A percentile compares a stretch with the other conserved stretches of the same genome.
phyloP scores from a whole-genome alignment of 768 basidiomycete species.

The Podaxis mareebaensis region DNA sequence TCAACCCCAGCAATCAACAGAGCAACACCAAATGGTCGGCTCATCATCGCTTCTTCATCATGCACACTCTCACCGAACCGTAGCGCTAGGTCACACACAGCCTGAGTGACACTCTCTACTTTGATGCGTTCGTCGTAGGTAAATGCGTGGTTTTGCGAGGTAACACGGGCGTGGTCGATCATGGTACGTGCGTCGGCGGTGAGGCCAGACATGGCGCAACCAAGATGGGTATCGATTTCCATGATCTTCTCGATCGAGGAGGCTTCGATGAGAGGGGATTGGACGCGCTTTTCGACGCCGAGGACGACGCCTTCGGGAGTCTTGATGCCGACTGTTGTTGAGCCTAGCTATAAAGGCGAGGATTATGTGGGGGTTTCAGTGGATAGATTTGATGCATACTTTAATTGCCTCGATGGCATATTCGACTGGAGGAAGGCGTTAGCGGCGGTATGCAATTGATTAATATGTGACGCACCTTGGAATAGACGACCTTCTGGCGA shows the following conservation, averaged over 20 bases:
- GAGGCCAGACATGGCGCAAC: conserved; percentile 96
- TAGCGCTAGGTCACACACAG: conserved; percentile 95
- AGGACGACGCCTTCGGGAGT: conserved; percentile 91
- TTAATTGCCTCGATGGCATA: conserved; percentile 99
- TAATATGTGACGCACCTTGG: conserved; percentile 66
- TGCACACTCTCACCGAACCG: conserved; percentile 99
- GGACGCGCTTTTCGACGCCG: conserved; percentile 97
- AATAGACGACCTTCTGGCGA: conserved; percentile 98
- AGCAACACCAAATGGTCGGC: conserved; percentile 97
- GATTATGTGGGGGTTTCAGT: background rate
- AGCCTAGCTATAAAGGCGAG: conserved; percentile 76
- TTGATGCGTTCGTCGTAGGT: conserved; percentile 97
- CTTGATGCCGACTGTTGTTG: conserved; percentile 94
- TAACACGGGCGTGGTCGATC: conserved; percentile 99
- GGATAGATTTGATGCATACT: conserved; percentile 38
- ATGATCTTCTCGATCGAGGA: conserved; percentile 99
- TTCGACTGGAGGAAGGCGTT: conserved; percentile 64
- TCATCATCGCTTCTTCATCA: conserved; percentile 99
- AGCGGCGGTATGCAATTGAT: conserved; percentile 14
- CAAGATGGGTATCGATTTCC: conserved; percentile 97
- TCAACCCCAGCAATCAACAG: conserved; percentile 97
- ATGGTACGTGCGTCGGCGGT: conserved; percentile 99
- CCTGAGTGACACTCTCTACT: conserved; percentile 97
- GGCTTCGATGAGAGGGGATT: conserved; percentile 93
- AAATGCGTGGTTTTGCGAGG: conserved; percentile 92